A percentile compares a stretch with the other conserved stretches of the same genome.
These are phyloP conservation scores for Paraleonurus japonicus DNA, from an alignment of 257 asterid genomes.

Conservation along the genomic window DNA sequence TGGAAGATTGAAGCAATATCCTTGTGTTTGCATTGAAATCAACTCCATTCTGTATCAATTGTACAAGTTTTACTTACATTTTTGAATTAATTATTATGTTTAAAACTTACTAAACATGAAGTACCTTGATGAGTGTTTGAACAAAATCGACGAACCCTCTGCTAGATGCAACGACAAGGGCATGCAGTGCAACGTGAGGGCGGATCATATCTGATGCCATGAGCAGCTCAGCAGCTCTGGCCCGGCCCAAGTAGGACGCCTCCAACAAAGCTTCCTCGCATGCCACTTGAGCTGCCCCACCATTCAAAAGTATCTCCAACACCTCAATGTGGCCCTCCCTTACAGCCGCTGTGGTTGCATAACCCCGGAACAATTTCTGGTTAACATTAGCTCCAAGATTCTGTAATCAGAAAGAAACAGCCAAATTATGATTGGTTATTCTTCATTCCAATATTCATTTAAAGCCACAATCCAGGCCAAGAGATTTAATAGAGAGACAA, in stretches of 20 bases:
- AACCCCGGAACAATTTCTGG: slow-evolving; percentile 72
- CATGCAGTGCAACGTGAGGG: slow-evolving; percentile 66
- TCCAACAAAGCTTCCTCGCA: slow-evolving; percentile 82
- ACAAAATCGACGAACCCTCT: slow-evolving; percentile 60
- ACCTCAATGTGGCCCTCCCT: slow-evolving; percentile 67
- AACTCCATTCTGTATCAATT: slow-evolving; percentile 51
- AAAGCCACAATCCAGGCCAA: background rate
- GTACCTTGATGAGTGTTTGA: slow-evolving; percentile 59
- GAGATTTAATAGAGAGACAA: background rate
- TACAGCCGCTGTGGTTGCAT: slow-evolving; percentile 75
- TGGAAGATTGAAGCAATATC: slow-evolving; percentile 66
- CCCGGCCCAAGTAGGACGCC: slow-evolving; percentile 55
- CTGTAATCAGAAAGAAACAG: slow-evolving; percentile 32
- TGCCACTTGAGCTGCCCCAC: slow-evolving; percentile 65
- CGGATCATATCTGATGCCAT: slow-evolving; percentile 68
- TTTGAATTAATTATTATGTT: background rate
- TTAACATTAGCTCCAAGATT: slow-evolving; percentile 60
- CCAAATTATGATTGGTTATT: background rate
- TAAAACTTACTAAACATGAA: background rate
- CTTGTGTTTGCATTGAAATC: slow-evolving; percentile 67
- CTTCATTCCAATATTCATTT: background rate
- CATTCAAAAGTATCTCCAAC: slow-evolving; percentile 50
- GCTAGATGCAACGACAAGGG: slow-evolving; percentile 66
- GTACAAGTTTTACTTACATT: background rate
- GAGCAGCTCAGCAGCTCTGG: slow-evolving; percentile 56